A percentile compares a stretch with the other conserved stretches of the same genome.
Evolutionary conservation across 2,329 filamentous ascomycete species (phyloP).

Genomic region (Aspergillus brunneoviolaceus): DNA sequence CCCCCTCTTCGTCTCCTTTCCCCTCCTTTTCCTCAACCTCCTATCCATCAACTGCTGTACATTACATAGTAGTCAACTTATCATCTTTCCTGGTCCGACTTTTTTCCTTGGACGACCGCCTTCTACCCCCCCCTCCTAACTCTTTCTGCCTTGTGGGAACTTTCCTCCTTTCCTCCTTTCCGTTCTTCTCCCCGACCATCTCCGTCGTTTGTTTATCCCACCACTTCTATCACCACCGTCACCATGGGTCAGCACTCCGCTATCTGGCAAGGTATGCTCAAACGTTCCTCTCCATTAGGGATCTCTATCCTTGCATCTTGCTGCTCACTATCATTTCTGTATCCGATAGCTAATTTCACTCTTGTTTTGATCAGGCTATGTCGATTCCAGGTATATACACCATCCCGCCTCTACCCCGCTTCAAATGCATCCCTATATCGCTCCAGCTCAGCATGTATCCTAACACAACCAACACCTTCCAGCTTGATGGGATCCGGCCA

Average conservation of each 20-base stretch:
- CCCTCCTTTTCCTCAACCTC: background rate
- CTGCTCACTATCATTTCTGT: background rate
- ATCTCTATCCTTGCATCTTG: background rate
- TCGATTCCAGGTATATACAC: conserved; percentile 58
- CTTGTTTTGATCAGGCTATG: conserved; percentile 51
- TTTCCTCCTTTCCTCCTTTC: conserved; percentile 7
- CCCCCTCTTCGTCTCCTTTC: conserved; percentile 9
- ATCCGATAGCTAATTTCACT: background rate
- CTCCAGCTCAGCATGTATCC: conserved; percentile 10
- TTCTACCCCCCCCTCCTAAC: conserved; percentile 2
- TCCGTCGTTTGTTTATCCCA: conserved; percentile 19
- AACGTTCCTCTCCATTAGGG: background rate
- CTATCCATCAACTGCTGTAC: background rate
- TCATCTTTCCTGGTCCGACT: background rate
- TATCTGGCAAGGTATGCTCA: conserved; percentile 37
- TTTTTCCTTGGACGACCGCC: background rate
- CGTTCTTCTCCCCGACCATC: conserved; percentile 11
- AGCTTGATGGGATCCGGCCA: conserved; percentile 79
- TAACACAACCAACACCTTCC: conserved; percentile 18
- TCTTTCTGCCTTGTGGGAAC: conserved; percentile 6
- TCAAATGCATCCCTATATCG: conserved; percentile 14
- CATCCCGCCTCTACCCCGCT: conserved; percentile 13
- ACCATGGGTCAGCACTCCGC: conserved; percentile 39
- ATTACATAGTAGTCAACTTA: background rate
- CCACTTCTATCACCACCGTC: conserved; percentile 25